These are phyloP conservation scores for Alloascoidea hylecoeti DNA, from an alignment of 805 yeast species.

Conservation along the genomic window DNA sequence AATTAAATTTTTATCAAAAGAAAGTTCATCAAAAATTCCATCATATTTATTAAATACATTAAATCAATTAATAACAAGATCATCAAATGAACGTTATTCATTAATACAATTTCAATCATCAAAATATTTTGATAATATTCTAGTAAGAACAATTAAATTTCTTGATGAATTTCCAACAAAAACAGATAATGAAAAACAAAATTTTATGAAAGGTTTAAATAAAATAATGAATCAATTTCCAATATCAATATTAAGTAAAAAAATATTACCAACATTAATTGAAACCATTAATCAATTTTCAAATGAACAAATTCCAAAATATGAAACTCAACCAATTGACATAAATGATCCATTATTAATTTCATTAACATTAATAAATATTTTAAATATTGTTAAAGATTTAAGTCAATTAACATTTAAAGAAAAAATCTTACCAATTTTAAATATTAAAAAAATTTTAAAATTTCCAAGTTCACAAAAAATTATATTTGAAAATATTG, in stretches of 20 bases:
- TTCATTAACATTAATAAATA: conserved; percentile 33
- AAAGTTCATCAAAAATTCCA: conserved; percentile 41
- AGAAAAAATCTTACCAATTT: conserved; percentile 52
- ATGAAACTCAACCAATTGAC: conserved; percentile 18
- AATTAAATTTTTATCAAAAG: conserved; percentile 28
- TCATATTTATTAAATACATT: conserved; percentile 32
- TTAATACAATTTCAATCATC: conserved; percentile 60
- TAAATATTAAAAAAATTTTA: conserved; percentile 21
- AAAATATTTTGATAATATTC: conserved; percentile 67
- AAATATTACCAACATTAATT: conserved; percentile 58
- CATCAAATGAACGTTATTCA: conserved; percentile 40
- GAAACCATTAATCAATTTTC: conserved; percentile 28
- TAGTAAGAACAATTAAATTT: conserved; percentile 67
- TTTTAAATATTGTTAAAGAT: conserved; percentile 46
- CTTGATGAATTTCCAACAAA: conserved; percentile 77
- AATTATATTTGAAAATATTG: conserved; percentile 32
- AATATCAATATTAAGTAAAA: conserved; percentile 39
- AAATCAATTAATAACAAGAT: conserved; percentile 38
- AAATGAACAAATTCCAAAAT: conserved; percentile 11
- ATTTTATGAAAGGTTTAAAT: conserved; percentile 54
- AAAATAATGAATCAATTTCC: conserved; percentile 45
- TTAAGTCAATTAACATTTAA: conserved; percentile 69
- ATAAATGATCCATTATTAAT: conserved; percentile 26
- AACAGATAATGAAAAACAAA: conserved; percentile 45
- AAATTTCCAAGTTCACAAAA: conserved; percentile 24